phyloP scores from a whole-genome alignment of 202 grass and related monocot species.

The Carex sylvatica region DNA sequence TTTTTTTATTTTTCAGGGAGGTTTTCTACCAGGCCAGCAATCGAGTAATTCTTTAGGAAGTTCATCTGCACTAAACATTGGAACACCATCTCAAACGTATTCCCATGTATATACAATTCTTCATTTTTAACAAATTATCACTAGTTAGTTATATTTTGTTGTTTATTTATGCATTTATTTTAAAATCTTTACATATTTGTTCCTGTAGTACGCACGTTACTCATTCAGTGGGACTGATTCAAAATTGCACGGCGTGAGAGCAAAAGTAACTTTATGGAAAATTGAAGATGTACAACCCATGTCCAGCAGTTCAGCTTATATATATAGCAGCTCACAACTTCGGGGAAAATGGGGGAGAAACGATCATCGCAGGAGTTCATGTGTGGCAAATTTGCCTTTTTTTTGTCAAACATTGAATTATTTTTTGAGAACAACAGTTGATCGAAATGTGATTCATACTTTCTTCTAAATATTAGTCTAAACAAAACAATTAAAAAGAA shows the following conservation, averaged over 20 bases:
- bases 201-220: not conserved
- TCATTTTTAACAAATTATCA: not conserved
- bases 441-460: not conserved
- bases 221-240: not conserved
- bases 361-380: constrained; percentile 11
- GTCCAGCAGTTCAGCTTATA: not conserved
- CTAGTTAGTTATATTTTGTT: not conserved
- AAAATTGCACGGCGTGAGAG: not conserved
- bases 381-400: not conserved
- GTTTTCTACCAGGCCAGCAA: not conserved
- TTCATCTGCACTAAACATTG: not conserved
- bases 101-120: not conserved
- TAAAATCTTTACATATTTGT: not conserved
- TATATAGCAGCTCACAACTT: not conserved
- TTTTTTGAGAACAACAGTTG: not conserved
- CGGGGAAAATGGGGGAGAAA: not conserved
- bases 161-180: not conserved
- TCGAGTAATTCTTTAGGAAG: not conserved
- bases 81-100: not conserved
- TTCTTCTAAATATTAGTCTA: not conserved
- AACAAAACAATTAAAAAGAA: not conserved
- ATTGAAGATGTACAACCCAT: not conserved
- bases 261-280: not conserved
- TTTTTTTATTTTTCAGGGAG: not conserved
- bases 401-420: not conserved